A percentile compares a stretch with the other conserved stretches of the same genome.
These are phyloP conservation scores for Eucalyptus fibrosa DNA, from an alignment of 345 rosid genomes.

Conservation along the genomic window DNA sequence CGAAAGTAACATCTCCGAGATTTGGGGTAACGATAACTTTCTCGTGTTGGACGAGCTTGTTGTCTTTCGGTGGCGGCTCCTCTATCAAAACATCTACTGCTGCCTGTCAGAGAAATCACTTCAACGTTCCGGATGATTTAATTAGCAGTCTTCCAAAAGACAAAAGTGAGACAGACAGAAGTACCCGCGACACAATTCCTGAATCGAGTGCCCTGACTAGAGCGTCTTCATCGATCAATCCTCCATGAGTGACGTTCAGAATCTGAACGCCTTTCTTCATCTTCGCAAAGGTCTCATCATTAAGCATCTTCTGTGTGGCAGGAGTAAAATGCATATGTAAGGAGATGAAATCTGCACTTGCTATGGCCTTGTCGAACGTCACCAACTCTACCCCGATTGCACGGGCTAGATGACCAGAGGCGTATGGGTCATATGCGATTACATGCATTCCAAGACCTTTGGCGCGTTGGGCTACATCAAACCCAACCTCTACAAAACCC, in stretches of 20 bases:
- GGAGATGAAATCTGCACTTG: constrained; percentile 75
- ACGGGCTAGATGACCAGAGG: constrained; percentile 79
- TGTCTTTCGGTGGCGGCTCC: constrained; percentile 63
- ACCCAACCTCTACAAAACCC: constrained; percentile 87
- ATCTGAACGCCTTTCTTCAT: constrained; percentile 88
- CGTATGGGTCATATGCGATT: constrained; percentile 78
- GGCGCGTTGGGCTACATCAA: constrained; percentile 82
- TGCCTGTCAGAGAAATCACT: constrained; percentile 15
- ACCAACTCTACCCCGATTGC: constrained; percentile 76
- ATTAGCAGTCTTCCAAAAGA: background rate
- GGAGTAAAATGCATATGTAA: constrained; percentile 85
- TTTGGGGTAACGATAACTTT: constrained; percentile 75
- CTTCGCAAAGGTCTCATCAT: constrained; percentile 69
- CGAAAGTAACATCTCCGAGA: constrained; percentile 83
- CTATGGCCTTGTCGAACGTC: constrained; percentile 65
- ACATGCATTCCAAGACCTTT: constrained; percentile 96
- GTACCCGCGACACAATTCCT: constrained; percentile 68
- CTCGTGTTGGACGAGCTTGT: constrained; percentile 71
- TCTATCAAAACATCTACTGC: constrained; percentile 74
- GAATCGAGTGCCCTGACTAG: constrained; percentile 71
- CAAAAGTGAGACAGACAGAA: background rate
- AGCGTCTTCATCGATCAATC: constrained; percentile 86
- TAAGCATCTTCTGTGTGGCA: constrained; percentile 55
- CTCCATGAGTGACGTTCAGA: constrained; percentile 83
- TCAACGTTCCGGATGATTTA: background rate